Evolutionary conservation across 2,329 filamentous ascomycete genomes (phyloP).

Genomic region (Dryadomyces quercus-mongolicae): DNA sequence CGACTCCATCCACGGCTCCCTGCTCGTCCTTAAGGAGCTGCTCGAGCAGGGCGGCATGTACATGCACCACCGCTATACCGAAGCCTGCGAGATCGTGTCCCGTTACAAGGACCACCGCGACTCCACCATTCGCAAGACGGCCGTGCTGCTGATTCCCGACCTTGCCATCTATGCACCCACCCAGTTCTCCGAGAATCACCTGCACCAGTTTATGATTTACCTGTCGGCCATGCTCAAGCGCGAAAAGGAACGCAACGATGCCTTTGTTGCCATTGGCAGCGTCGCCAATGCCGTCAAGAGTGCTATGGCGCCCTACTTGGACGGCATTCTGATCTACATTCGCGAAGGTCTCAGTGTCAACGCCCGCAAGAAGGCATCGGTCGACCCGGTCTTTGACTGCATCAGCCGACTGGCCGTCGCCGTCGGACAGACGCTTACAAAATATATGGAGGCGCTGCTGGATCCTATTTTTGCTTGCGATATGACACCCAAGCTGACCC

Average conservation of each 20-base stretch:
- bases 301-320: slow-evolving; percentile 86
- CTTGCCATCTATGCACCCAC: slow-evolving; percentile 85
- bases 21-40: slow-evolving; percentile 85
- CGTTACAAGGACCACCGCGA: slow-evolving; percentile 91
- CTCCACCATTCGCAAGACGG: slow-evolving; percentile 72
- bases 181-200: slow-evolving; percentile 76
- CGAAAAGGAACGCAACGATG: slow-evolving; percentile 85
- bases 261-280: slow-evolving; percentile 91
- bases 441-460: slow-evolving; percentile 92
- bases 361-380: slow-evolving; percentile 51
- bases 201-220: slow-evolving; percentile 96
- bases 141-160: slow-evolving; percentile 83
- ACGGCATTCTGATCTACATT: slow-evolving; percentile 87
- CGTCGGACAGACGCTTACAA: slow-evolving; percentile 91
- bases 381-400: slow-evolving; percentile 86
- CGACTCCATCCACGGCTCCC: slow-evolving; percentile 85
- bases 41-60: slow-evolving; percentile 96
- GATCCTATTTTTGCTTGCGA: slow-evolving; percentile 97
- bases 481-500: slow-evolving; percentile 82
- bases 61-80: slow-evolving; percentile 90
- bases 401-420: slow-evolving; percentile 93
- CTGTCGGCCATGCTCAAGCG: slow-evolving; percentile 88
- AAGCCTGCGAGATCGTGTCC: slow-evolving; percentile 85
- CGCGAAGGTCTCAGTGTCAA: slow-evolving; percentile 79
- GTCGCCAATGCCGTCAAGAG: slow-evolving; percentile 94